Evolutionary conservation across 306 rosid genomes (phyloP).

Genomic region (Cucurbita maxima): DNA sequence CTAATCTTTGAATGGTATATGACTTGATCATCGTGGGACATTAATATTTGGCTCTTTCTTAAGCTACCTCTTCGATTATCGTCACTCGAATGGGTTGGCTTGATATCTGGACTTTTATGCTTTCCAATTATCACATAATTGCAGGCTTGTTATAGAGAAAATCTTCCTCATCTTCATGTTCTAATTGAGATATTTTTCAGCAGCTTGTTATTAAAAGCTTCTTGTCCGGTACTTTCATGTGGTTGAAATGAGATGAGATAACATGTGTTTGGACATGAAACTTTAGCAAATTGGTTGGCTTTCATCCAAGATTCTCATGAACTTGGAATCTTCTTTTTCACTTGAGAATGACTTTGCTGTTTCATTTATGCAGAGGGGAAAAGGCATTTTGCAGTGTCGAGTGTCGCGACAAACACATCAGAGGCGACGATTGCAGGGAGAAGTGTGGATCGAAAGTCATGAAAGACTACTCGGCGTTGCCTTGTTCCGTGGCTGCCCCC

Average conservation of each 20-base stretch:
- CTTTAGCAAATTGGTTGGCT: neutral
- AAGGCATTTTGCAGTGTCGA: conserved; percentile 53
- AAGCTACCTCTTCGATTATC: neutral
- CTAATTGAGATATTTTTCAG: neutral
- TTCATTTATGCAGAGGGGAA: conserved; percentile 39
- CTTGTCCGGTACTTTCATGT: conserved; percentile 1
- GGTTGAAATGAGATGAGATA: neutral
- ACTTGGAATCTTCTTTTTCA: neutral
- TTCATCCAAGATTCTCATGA: neutral
- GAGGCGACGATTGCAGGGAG: conserved; percentile 29
- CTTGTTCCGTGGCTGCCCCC: conserved; percentile 30
- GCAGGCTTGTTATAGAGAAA: neutral
- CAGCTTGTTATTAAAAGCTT: neutral
- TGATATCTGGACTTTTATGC: neutral
- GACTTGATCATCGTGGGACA: neutral
- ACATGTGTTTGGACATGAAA: neutral
- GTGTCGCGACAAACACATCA: conserved; percentile 50
- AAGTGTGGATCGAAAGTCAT: conserved; percentile 24
- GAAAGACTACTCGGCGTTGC: conserved; percentile 31
- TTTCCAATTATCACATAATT: neutral
- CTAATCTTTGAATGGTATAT: neutral
- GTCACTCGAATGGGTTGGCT: neutral
- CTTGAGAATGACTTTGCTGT: neutral
- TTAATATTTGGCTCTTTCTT: neutral
- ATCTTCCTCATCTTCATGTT: neutral